Evolutionary conservation across 345 rosid genomes (phyloP).

Genomic region (Combretum micranthum): DNA sequence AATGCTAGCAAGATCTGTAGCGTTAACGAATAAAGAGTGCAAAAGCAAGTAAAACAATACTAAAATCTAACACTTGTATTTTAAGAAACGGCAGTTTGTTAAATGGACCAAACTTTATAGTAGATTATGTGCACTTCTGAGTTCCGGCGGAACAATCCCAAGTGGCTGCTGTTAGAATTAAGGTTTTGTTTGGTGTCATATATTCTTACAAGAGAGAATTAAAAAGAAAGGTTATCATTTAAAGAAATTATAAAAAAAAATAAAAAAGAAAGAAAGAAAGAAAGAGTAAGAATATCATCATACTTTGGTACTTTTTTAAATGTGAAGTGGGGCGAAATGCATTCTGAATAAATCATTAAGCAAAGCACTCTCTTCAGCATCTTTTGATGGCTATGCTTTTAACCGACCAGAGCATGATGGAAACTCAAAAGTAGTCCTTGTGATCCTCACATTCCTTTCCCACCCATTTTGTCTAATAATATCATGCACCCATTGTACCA

Average conservation of each 20-base stretch:
- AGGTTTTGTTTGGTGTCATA: background rate
- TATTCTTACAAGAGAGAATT: slow-evolving; percentile 1
- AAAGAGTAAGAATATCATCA: slow-evolving; percentile 18
- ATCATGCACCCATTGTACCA: background rate
- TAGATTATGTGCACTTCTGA: slow-evolving; percentile 5
- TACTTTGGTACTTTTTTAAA: background rate
- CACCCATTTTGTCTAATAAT: slow-evolving; percentile 15
- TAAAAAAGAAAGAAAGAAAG: background rate
- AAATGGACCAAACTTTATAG: slow-evolving; percentile 12
- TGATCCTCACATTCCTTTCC: slow-evolving; percentile 12
- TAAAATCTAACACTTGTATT: slow-evolving; percentile 22
- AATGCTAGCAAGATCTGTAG: no score
- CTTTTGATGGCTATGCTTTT: slow-evolving; percentile 16
- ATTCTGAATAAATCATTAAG: slow-evolving; percentile 26
- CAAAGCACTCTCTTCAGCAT: slow-evolving; percentile 19
- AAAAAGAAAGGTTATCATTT: background rate
- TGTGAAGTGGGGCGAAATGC: slow-evolving; percentile 26
- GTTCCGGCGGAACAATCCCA: slow-evolving; percentile 2
- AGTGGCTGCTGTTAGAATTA: slow-evolving; percentile 14
- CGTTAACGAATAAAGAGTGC: no score
- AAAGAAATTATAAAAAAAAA: background rate
- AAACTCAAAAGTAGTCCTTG: slow-evolving; percentile 12
- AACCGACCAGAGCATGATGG: slow-evolving; percentile 29
- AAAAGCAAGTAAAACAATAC: no score
- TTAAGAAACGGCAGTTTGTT: slow-evolving; percentile 26